Evolutionary conservation across 2,329 filamentous ascomycete species (phyloP), one percentile per base, ranked within the genome.

Genomic region (Neophaeococcomyces mojaviensis): DNA sequence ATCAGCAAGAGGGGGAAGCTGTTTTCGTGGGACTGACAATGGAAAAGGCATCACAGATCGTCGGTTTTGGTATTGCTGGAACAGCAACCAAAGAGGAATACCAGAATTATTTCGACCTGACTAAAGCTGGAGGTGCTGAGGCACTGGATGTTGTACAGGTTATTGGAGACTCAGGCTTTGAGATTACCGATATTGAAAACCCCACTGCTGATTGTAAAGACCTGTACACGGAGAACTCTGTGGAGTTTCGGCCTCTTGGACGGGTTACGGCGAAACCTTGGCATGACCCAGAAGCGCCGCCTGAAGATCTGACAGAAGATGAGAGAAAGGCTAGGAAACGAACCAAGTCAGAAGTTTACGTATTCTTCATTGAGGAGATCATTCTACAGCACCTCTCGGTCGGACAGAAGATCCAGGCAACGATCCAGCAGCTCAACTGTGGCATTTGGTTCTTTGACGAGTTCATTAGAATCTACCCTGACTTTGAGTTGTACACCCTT

Each of bases 301-400:
- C 57, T 3, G 60, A 65, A 49, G 66, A 70, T 42, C 52, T 70
- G 39, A 64, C 56, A 20, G 54, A 58, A 2, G 60, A 61, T n/a
- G 62, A 67, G 44, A 36, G 36, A 19, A 30, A 41, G 9, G 46
- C 40, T 10, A 15, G 49, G 26, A 53, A 58, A 1, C 55, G 57
- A n/a, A 62, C 69, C 20, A 55, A 56, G 2, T 50, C 64, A 15
- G 57, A 59, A 22, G 58, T 67, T 44, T 70, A 70, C 39, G 67
- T 71, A 10, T 82, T 94, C 53, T 78, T 84, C 58, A 59, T 95
- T 3, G 88, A 95, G 49, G 74, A 79, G 20, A 62, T 72, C 3
- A 61, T 78, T 2, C 64, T 84, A 15, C 49, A 68, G 22, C 68
- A 77, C 46, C 77, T 84, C 58, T 75, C 77, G 48, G 63, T 73